Evolutionary conservation across 257 asterid species (phyloP).

Genomic region (Jacaranda copaia): DNA sequence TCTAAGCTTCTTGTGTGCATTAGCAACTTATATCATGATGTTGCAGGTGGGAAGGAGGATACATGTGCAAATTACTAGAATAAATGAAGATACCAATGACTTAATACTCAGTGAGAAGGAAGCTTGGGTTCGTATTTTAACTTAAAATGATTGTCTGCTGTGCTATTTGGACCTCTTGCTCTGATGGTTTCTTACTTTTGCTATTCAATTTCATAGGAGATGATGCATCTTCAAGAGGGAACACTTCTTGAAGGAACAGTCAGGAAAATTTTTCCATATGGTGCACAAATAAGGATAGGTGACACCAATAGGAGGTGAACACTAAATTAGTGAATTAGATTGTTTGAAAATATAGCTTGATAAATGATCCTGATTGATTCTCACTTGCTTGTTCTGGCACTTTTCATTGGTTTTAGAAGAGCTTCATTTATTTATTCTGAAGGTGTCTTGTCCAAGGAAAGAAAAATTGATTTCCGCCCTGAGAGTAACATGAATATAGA

Average conservation of each 20-base stretch:
- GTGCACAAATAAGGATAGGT: slow-evolving; percentile 92
- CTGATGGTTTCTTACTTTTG: slow-evolving; percentile 25
- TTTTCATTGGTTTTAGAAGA: background rate
- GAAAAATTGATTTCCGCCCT: too few species aligned
- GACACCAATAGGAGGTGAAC: slow-evolving; percentile 86
- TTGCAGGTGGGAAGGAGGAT: slow-evolving; percentile 86
- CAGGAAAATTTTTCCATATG: slow-evolving; percentile 75
- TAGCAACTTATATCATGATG: slow-evolving; percentile 10
- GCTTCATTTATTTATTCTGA: background rate
- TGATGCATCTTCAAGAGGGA: slow-evolving; percentile 78
- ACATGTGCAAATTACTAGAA: slow-evolving; percentile 76
- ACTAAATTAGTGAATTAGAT: background rate
- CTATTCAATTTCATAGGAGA: slow-evolving; percentile 52
- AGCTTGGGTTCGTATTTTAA: slow-evolving; percentile 79
- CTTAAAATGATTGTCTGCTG: slow-evolving; percentile 29
- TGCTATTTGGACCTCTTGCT: slow-evolving; percentile 1
- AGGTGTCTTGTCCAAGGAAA: too few species aligned
- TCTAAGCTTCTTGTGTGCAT: background rate
- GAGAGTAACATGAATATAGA: too few species aligned
- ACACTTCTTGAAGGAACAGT: slow-evolving; percentile 91
- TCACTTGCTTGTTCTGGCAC: background rate
- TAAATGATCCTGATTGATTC: background rate
- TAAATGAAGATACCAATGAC: slow-evolving; percentile 89
- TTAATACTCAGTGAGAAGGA: slow-evolving; percentile 92
- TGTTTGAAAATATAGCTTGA: slow-evolving; percentile 5